phyloP scores from a whole-genome alignment of 2,329 filamentous ascomycete genomes.

The Corynespora cassiicola region DNA sequence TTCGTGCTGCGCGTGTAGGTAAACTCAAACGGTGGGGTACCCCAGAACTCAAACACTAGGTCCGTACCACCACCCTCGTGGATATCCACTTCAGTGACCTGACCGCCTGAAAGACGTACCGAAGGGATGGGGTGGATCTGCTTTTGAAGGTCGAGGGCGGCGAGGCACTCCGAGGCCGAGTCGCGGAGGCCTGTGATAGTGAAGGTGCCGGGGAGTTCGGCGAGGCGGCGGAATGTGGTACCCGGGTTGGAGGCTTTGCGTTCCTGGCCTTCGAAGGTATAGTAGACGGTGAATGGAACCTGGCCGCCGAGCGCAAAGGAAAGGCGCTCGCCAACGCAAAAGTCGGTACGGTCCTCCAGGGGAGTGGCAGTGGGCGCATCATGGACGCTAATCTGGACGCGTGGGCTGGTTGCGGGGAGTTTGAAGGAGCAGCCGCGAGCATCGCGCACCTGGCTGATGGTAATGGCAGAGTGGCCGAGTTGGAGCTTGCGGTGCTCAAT shows the following conservation, averaged over 20 bases:
- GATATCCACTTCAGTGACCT: slow-evolving; percentile 83
- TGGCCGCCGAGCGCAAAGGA: slow-evolving; percentile 90
- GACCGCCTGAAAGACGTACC: slow-evolving; percentile 86
- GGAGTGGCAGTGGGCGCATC: slow-evolving; percentile 91
- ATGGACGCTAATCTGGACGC: slow-evolving; percentile 89
- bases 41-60: slow-evolving; percentile 93
- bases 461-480: slow-evolving; percentile 86
- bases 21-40: slow-evolving; percentile 95
- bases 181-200: slow-evolving; percentile 87
- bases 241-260: slow-evolving; percentile 80
- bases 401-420: slow-evolving; percentile 68
- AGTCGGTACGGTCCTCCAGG: slow-evolving; percentile 82
- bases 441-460: slow-evolving; percentile 89
- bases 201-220: slow-evolving; percentile 89
- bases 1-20: slow-evolving; percentile 94
- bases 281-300: slow-evolving; percentile 90
- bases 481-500: slow-evolving; percentile 86
- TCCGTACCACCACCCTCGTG: slow-evolving; percentile 96
- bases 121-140: slow-evolving; percentile 90
- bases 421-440: slow-evolving; percentile 83
- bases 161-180: slow-evolving; percentile 85
- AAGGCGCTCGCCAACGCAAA: slow-evolving; percentile 94
- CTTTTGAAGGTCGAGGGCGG: slow-evolving; percentile 78
- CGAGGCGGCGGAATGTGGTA: slow-evolving; percentile 90
- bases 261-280: slow-evolving; percentile 80